Percentiles rank a stretch among this genome's conserved stretches.
Conservation (phyloP, 2,329 filamentous ascomycete species). For the Geosmithia morbida region DNA sequence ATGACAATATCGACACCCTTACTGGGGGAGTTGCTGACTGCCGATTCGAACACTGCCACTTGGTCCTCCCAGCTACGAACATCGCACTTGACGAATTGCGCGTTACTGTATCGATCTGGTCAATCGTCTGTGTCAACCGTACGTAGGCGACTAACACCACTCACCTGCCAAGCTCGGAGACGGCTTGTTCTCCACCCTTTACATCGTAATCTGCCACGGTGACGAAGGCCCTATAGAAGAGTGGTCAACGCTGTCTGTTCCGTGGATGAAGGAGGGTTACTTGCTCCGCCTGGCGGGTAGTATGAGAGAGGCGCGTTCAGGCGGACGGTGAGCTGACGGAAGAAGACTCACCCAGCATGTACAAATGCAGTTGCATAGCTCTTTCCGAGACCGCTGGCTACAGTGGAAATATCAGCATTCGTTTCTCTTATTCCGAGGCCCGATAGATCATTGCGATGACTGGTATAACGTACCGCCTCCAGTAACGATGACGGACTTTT, state of each 20-base stretch:
- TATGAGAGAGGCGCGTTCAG: too few species aligned
- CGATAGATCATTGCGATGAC: neutral
- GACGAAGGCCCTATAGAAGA: neutral
- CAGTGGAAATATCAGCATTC: neutral
- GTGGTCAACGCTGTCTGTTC: neutral
- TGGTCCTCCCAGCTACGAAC: constrained; percentile 27
- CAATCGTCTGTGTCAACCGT: neutral
- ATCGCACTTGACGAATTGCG: constrained; percentile 23
- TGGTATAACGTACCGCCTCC: neutral
- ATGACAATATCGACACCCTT: constrained; percentile 29
- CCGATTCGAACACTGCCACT: constrained; percentile 22
- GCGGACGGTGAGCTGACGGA: neutral
- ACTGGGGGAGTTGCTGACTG: constrained; percentile 17
- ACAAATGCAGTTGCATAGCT: neutral
- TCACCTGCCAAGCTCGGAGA: neutral
- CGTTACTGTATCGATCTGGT: neutral
- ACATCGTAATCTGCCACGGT: neutral
- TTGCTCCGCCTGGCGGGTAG: too few species aligned
- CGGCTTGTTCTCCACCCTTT: neutral
- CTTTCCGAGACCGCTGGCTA: neutral
- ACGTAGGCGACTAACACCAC: neutral
- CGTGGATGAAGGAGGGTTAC: too few species aligned
- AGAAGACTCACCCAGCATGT: neutral
- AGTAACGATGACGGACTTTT: neutral
- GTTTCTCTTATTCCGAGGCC: neutral